A percentile compares a stretch with the other conserved stretches of the same genome.
Conservation (phyloP, 2,329 filamentous ascomycete species). For the Tolypocladium tundrense region DNA sequence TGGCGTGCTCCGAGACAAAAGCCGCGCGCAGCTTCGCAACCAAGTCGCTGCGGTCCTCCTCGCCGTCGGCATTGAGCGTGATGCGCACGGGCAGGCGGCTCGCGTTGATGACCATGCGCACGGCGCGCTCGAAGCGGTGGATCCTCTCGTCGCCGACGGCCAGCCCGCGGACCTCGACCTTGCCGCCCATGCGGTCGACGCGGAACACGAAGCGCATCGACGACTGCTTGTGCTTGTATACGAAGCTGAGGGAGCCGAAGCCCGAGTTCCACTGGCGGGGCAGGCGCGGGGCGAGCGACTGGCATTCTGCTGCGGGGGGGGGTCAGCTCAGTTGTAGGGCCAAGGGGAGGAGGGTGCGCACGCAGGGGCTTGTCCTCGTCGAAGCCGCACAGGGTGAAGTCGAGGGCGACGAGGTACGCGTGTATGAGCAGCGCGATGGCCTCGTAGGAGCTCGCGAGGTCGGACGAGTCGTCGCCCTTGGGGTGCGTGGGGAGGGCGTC, state of each 20-base stretch:
- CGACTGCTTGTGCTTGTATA: constrained; percentile 79
- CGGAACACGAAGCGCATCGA: constrained; percentile 77
- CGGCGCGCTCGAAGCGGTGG: constrained; percentile 60
- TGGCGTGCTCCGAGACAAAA: constrained; percentile 63
- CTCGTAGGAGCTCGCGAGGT: constrained; percentile 65
- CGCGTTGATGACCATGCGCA: constrained; percentile 62
- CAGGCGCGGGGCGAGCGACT: constrained; percentile 50
- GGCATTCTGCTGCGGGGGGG: constrained; percentile 32
- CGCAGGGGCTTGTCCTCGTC: constrained; percentile 69
- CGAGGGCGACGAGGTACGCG: constrained; percentile 69
- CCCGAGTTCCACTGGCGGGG: constrained; percentile 72
- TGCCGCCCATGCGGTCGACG: constrained; percentile 69
- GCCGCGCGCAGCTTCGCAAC: constrained; percentile 41
- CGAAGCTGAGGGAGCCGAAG: constrained; percentile 64
- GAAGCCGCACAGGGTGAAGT: constrained; percentile 75
- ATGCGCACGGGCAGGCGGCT: constrained; percentile 47
- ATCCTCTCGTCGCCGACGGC: constrained; percentile 75
- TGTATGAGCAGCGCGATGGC: constrained; percentile 77
- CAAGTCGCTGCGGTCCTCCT: constrained; percentile 41
- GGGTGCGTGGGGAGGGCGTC: constrained; percentile 47
- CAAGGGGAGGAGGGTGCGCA: too few species aligned
- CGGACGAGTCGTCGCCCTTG: constrained; percentile 43
- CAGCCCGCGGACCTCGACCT: constrained; percentile 73
- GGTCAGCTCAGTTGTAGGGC: too few species aligned
- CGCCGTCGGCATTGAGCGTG: constrained; percentile 28